Evolutionary conservation across 2,329 filamentous ascomycete species (phyloP).

Genomic region (Fusarium euwallaceae): DNA sequence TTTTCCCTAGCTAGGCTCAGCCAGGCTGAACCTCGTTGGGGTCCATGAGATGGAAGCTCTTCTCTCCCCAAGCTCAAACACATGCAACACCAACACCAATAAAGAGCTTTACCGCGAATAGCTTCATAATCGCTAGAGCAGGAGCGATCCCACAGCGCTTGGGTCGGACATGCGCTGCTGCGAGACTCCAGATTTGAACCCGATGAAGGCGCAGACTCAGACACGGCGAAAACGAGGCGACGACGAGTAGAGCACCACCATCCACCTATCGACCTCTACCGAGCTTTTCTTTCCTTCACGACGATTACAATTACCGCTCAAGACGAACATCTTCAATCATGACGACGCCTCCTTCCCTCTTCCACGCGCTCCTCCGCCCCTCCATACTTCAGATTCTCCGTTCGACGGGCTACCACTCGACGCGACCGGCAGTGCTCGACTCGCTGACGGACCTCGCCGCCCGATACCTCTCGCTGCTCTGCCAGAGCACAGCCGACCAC

Average conservation of each 20-base stretch:
- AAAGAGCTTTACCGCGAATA: slow-evolving; percentile 22
- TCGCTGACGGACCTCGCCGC: slow-evolving; percentile 88
- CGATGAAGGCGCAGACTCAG: slow-evolving; percentile 48
- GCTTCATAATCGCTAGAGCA: background rate
- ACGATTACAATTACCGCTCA: background rate
- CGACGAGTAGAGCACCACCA: slow-evolving; percentile 32
- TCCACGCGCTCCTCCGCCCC: slow-evolving; percentile 85
- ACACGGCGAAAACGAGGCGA: slow-evolving; percentile 46
- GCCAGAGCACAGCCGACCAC: slow-evolving; percentile 78
- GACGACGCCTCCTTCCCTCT: slow-evolving; percentile 63
- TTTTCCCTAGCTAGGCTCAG: slow-evolving; percentile 18
- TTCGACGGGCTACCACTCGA: slow-evolving; percentile 88
- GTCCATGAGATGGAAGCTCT: slow-evolving; percentile 20
- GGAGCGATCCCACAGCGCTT: slow-evolving; percentile 26
- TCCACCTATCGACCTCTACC: slow-evolving; percentile 6
- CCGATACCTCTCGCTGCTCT: slow-evolving; percentile 82
- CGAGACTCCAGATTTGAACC: slow-evolving; percentile 38
- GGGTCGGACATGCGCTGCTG: slow-evolving; percentile 50
- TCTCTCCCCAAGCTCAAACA: slow-evolving; percentile 16
- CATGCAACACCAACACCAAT: slow-evolving; percentile 1
- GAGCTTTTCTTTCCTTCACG: slow-evolving; percentile 1
- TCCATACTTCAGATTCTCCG: slow-evolving; percentile 92
- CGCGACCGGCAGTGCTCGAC: slow-evolving; percentile 85
- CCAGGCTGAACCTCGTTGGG: slow-evolving; percentile 16
- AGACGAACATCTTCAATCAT: slow-evolving; percentile 49